A percentile compares a stretch with the other conserved stretches of the same genome.
phyloP scores from a whole-genome alignment of 306 rosid species.

The Begonia masoniana region DNA sequence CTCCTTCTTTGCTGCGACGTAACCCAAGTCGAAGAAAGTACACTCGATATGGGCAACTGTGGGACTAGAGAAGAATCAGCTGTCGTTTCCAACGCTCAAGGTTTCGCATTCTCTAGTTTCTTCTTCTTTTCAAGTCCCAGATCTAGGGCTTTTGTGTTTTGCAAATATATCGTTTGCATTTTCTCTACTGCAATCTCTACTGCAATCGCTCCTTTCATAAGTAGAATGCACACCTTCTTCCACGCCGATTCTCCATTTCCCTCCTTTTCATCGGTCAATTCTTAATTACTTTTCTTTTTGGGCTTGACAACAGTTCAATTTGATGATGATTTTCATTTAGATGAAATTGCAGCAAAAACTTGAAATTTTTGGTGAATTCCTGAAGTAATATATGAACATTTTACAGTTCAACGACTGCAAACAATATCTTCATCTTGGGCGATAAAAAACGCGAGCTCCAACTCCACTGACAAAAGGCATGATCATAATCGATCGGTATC shows the following conservation, averaged over 20 bases:
- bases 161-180: not conserved
- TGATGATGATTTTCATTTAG: not conserved
- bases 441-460: conserved; percentile 12
- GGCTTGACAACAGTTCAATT: not conserved
- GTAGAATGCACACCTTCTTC: not conserved
- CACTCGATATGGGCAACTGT: conserved; percentile 70
- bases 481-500: conserved; percentile 53
- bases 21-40: conserved; percentile 11
- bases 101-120: conserved; percentile 12
- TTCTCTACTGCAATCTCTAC: not conserved
- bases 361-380: not conserved
- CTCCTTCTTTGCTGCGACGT: conserved; percentile 1
- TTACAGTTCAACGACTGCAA: conserved; percentile 73
- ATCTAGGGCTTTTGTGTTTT: conserved; percentile 25
- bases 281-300: not conserved
- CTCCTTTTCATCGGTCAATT: too few species aligned
- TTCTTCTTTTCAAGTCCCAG: conserved; percentile 19
- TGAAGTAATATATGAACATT: not conserved
- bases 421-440: conserved; percentile 23
- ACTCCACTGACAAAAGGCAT: conserved; percentile 22
- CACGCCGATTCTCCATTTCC: too few species aligned
- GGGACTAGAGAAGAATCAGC: conserved; percentile 97
- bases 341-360: too few species aligned
- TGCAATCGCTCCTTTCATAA: not conserved
- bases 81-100: conserved; percentile 91